Conservation (phyloP, 345 rosid genomes). For the Viola odorata region DNA sequence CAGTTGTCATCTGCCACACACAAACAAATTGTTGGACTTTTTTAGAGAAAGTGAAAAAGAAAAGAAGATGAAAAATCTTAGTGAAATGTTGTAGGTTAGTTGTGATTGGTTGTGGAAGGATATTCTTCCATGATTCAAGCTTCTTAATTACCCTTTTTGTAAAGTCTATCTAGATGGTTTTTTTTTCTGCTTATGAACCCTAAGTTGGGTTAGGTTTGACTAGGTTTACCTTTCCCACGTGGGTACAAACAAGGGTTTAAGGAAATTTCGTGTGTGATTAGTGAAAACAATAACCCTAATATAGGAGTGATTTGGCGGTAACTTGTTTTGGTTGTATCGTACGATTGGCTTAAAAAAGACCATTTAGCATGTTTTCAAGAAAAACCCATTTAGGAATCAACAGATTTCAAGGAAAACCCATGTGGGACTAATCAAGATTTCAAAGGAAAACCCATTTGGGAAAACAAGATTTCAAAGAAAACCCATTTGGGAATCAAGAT, state of each 20-base stretch:
- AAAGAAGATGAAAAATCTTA: too few relatives aligned
- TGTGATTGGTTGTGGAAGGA: constrained; percentile 26
- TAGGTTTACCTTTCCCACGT: constrained; percentile 14
- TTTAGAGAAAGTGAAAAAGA: background rate
- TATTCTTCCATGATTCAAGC: constrained; percentile 16
- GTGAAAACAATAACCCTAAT: constrained; percentile 35
- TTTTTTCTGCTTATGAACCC: constrained; percentile 23
- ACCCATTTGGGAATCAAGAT: too few relatives aligned
- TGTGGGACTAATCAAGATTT: too few relatives aligned
- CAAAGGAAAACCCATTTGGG: too few relatives aligned
- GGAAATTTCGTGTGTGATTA: constrained; percentile 27
- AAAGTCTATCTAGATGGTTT: constrained; percentile 17
- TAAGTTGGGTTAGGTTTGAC: constrained; percentile 24
- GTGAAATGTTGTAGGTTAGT: constrained; percentile 5
- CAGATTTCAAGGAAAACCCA: background rate
- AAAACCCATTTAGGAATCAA: background rate
- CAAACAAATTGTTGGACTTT: background rate
- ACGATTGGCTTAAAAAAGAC: constrained; percentile 21
- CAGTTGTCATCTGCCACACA: background rate
- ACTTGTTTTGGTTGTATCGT: constrained; percentile 10
- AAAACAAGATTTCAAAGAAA: too few relatives aligned
- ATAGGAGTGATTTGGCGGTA: constrained; percentile 18
- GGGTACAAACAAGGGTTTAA: constrained; percentile 18
- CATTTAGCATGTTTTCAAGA: too few relatives aligned
- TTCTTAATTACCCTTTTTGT: constrained; percentile 12